These are phyloP conservation scores for Podospora conica DNA, from an alignment of 495 filamentous ascomycete species.

Conservation along the genomic window DNA sequence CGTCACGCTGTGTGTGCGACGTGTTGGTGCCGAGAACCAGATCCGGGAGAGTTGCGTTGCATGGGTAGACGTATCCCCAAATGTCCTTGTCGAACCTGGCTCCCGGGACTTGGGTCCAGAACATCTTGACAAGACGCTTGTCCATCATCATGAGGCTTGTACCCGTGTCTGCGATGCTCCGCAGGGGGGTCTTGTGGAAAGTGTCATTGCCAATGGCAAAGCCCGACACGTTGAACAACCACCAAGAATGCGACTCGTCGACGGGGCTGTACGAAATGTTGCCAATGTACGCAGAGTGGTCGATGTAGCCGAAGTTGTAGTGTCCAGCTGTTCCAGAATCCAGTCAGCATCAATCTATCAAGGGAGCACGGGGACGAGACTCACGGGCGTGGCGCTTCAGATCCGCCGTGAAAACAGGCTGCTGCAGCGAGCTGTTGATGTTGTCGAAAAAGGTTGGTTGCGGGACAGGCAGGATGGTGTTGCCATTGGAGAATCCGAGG, in stretches of 20 bases:
- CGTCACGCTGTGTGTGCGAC: conserved; percentile 32
- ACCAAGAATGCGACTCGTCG: conserved; percentile 58
- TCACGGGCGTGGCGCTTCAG: conserved; percentile 51
- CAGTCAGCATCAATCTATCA: background rate
- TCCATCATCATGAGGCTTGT: conserved; percentile 66
- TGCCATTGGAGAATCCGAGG: conserved; percentile 63
- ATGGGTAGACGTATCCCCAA: conserved; percentile 66
- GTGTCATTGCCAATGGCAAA: conserved; percentile 51
- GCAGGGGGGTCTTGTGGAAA: conserved; percentile 32
- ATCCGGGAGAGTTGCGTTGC: conserved; percentile 53
- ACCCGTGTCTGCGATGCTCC: conserved; percentile 62
- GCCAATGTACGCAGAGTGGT: conserved; percentile 56
- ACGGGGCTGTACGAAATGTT: conserved; percentile 56
- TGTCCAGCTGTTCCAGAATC: conserved; percentile 41
- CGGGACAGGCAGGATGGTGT: conserved; percentile 55
- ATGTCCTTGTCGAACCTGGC: conserved; percentile 39
- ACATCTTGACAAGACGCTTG: conserved; percentile 49
- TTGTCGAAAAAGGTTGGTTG: conserved; percentile 73
- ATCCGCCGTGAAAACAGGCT: conserved; percentile 62
- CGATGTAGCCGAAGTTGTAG: conserved; percentile 73
- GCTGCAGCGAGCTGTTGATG: conserved; percentile 48
- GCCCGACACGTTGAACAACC: conserved; percentile 59
- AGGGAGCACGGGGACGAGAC: conserved; percentile 7
- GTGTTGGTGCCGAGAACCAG: conserved; percentile 47
- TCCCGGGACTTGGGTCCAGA: conserved; percentile 55